These are phyloP conservation scores for Phytophthora syringae DNA, from an alignment of 352 stramenopile species.

Conservation along the genomic window DNA sequence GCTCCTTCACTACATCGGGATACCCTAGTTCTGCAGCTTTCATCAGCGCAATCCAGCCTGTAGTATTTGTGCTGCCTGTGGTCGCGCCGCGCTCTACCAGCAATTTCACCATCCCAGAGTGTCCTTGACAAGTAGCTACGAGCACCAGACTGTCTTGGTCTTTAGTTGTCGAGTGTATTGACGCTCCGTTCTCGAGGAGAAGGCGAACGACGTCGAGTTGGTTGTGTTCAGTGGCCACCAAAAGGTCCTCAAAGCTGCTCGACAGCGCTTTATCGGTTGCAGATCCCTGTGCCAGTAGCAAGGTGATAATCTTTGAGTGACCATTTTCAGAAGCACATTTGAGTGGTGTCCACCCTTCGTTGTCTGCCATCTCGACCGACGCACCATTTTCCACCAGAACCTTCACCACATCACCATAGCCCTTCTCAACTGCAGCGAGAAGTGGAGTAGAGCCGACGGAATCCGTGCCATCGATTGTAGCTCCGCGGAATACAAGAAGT, in stretches of 20 bases:
- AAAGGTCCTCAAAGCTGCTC: not conserved
- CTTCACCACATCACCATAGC: not conserved
- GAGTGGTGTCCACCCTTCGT: not conserved
- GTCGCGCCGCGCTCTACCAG: conserved; percentile 7
- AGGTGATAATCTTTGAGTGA: not conserved
- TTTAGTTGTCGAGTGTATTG: not conserved
- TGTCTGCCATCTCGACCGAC: not conserved
- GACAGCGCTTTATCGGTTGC: not conserved
- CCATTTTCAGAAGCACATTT: not conserved
- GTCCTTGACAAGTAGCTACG: not conserved
- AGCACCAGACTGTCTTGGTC: not conserved
- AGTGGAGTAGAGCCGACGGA: not conserved
- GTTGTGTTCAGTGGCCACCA: not conserved
- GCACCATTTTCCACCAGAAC: not conserved
- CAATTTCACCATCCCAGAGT: conserved; percentile 8
- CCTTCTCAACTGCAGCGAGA: not conserved
- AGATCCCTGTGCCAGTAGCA: not conserved
- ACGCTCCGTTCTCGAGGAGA: conserved; percentile 3
- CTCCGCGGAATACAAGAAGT: not conserved
- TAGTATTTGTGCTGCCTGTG: not conserved
- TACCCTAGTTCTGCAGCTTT: conserved; percentile 3
- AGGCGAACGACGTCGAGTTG: conserved; percentile 5
- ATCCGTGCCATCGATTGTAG: not conserved
- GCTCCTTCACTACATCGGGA: conserved; percentile 1
- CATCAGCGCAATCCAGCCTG: conserved; percentile 15